phyloP scores from a whole-genome alignment of 768 basidiomycete genomes.

The Punctularia strigosozonata region DNA sequence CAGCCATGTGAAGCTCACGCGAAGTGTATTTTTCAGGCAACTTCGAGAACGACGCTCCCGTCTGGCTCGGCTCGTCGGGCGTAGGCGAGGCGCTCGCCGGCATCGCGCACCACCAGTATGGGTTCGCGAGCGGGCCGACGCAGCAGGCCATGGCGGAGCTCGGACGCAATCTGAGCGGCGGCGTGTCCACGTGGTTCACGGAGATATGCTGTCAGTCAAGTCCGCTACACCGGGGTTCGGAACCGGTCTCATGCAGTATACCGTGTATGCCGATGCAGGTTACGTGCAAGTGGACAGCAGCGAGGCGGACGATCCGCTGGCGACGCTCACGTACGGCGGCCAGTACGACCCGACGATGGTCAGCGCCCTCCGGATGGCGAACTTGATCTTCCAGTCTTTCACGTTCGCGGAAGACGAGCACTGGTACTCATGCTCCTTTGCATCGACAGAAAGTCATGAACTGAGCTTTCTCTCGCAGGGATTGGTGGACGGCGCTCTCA shows the following conservation, averaged over 20 bases:
- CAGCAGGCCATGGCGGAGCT: slow-evolving; percentile 7
- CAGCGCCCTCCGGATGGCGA: slow-evolving; percentile 11
- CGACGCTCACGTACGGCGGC: slow-evolving; percentile 8
- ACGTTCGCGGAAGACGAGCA: slow-evolving; percentile 7
- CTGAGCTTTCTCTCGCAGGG: slow-evolving; percentile 4
- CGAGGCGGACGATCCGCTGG: slow-evolving; percentile 8
- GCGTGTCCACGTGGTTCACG: slow-evolving; percentile 11
- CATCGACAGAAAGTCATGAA: not conserved
- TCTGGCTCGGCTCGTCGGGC: slow-evolving; percentile 8
- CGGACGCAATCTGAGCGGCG: slow-evolving; percentile 10
- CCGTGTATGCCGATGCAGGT: not conserved
- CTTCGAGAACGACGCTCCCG: slow-evolving; percentile 9
- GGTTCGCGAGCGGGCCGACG: slow-evolving; percentile 25
- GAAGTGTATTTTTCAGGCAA: slow-evolving; percentile 1
- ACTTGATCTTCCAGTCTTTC: slow-evolving; percentile 12
- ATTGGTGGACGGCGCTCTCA: slow-evolving; percentile 8
- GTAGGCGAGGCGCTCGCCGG: slow-evolving; percentile 22
- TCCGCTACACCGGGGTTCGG: not conserved
- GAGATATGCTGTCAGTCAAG: slow-evolving; percentile 12
- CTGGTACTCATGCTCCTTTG: not conserved
- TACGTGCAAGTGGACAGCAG: slow-evolving; percentile 8
- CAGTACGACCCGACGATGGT: slow-evolving; percentile 13
- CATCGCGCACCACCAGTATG: slow-evolving; percentile 33
- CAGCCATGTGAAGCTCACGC: not conserved
- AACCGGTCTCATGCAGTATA: not conserved